Conservation (phyloP, 306 rosid genomes). For the Crotalaria pallida region DNA sequence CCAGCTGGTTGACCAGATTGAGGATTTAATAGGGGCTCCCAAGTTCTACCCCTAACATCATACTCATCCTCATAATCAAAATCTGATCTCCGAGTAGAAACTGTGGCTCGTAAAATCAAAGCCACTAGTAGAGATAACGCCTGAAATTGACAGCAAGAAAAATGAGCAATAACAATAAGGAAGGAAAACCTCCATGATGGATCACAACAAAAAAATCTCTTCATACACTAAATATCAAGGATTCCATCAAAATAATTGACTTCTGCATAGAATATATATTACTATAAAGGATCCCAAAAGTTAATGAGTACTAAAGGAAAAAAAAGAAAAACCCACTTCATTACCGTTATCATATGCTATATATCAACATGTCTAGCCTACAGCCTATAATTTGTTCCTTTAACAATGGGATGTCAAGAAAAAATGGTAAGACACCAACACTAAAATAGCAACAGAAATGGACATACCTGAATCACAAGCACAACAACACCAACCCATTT, state of each 20-base stretch:
- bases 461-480: slow-evolving; percentile 62
- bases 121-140: slow-evolving; percentile 70
- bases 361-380: not conserved
- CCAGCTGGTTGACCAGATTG: slow-evolving; percentile 58
- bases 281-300: not conserved
- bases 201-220: not conserved
- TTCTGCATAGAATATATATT: not conserved
- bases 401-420: not conserved
- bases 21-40: slow-evolving; percentile 68
- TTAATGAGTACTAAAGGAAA: not conserved
- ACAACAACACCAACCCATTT: slow-evolving; percentile 74
- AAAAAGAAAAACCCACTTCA: not conserved
- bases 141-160: slow-evolving; percentile 43
- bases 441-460: slow-evolving; percentile 11
- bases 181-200: not conserved
- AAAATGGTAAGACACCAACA: slow-evolving; percentile 7
- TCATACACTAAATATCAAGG: not conserved
- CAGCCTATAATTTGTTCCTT: not conserved
- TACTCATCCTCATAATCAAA: slow-evolving; percentile 50
- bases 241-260: not conserved
- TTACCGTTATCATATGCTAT: not conserved
- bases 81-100: slow-evolving; percentile 48
- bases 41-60: slow-evolving; percentile 41
- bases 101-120: slow-evolving; percentile 58
- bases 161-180: not conserved